Evolutionary conservation across 306 rosid genomes (phyloP), one percentile per base, ranked within the genome.

Genomic region (Vigna trinervia): DNA sequence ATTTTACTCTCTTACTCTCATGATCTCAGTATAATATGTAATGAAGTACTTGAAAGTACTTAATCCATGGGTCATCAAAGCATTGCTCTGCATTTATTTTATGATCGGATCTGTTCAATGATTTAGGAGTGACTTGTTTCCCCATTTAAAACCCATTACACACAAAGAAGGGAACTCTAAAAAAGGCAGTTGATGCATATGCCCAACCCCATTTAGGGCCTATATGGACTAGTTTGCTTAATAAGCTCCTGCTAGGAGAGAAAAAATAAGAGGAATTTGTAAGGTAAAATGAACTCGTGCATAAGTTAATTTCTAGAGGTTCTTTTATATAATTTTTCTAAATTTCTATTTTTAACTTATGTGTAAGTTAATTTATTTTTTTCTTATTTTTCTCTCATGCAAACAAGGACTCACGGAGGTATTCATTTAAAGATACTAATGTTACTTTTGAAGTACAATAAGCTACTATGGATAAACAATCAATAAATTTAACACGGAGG

Each of bases 1-100:
- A 43, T 51, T 65, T 62, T 26, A 48, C 54, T 46, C 60, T 5
- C 66, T 5, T 77, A 19, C 38, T 48, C 5, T 54, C 50, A 14
- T 13, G 41, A 13, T 59, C 13, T 15, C 28, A 36, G 32, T 58
- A 23, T 6, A 46, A 72, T 28, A 9, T 19, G 5, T 73, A 20
- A 22, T 73, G 43, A 71, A 46, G 14, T 54, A 36, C 23, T 19
- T 74, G 36, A 19, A 46, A 28, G n/a, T 60, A 48, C 63, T 20
- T 70, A 47, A 34, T 50, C 0, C 30, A 52, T 79, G 28, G 70
- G 57, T 73, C 64, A 22, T 71, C 74, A 57, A 62, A 71, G 19
- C 58, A 56, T 54, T 48, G 22, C 59, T 65, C 68, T 36, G 47
- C 56, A 30, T 20, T 12, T 69, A 66, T 45, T 79, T 75, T 62